These are phyloP conservation scores for Termitomyces sp. DNA, from an alignment of 768 basidiomycete genomes.

Conservation along the genomic window DNA sequence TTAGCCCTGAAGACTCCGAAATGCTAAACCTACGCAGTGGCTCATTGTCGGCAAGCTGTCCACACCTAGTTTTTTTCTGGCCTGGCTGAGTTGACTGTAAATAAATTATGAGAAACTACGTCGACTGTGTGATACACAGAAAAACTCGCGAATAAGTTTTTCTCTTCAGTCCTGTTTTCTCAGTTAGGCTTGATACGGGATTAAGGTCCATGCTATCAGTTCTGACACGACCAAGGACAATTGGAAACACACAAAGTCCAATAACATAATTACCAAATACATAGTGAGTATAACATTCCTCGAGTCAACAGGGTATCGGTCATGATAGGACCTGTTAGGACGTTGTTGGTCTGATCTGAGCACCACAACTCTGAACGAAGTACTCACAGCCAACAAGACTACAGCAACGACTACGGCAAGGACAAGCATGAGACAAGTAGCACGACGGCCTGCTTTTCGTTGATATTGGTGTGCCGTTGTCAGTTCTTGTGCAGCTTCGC, in stretches of 20 bases:
- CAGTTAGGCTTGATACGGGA: neutral
- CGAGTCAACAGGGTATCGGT: conserved; percentile 6
- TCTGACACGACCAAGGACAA: neutral
- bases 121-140: neutral
- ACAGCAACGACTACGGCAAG: conserved; percentile 81
- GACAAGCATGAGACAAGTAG: conserved; percentile 86
- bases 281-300: conserved; percentile 1
- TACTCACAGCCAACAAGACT: conserved; percentile 86
- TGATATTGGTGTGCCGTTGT: conserved; percentile 90
- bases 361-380: neutral
- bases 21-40: too few species aligned
- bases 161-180: neutral
- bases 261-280: conserved; percentile 11
- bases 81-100: neutral
- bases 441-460: conserved; percentile 85
- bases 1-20: too few species aligned
- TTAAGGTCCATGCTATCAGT: neutral
- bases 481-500: conserved; percentile 80
- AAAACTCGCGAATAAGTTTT: neutral
- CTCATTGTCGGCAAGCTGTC: too few species aligned
- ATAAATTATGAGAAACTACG: neutral
- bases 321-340: conserved; percentile 9
- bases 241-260: neutral
- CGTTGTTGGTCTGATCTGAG: neutral
- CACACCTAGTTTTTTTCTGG: too few species aligned